These are phyloP conservation scores for Fusarium sp. DNA, from an alignment of 2,329 filamentous ascomycete genomes.

Conservation along the genomic window DNA sequence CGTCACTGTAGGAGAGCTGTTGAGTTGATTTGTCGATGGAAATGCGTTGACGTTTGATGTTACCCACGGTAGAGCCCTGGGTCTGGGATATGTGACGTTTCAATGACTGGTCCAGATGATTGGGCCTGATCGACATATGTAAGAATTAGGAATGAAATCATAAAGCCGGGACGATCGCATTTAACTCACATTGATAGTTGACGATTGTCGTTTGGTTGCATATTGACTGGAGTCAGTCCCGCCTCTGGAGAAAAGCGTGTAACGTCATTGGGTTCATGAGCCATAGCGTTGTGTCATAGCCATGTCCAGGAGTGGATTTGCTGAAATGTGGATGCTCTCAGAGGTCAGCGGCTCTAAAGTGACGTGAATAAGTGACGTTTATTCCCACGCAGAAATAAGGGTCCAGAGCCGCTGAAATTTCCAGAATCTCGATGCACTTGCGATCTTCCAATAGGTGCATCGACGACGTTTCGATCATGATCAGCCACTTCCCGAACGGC, in stretches of 20 bases:
- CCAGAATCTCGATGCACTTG: conserved; percentile 31
- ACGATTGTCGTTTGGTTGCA: conserved; percentile 25
- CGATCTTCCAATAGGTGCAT: conserved; percentile 12
- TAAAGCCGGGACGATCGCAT: conserved; percentile 11
- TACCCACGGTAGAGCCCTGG: conserved; percentile 2
- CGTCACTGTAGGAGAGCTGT: not conserved
- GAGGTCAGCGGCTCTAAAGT: conserved; percentile 11
- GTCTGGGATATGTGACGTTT: conserved; percentile 26
- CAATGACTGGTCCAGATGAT: conserved; percentile 9
- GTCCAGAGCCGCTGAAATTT: not conserved
- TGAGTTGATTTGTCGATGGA: conserved; percentile 13
- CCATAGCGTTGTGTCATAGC: conserved; percentile 31
- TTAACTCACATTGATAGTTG: conserved; percentile 28
- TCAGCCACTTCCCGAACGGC: conserved; percentile 21
- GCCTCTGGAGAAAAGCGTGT: conserved; percentile 24
- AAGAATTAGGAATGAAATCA: conserved; percentile 31
- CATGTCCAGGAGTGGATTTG: conserved; percentile 27
- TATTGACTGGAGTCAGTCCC: conserved; percentile 27
- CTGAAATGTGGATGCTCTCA: conserved; percentile 30
- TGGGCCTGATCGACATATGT: conserved; percentile 27
- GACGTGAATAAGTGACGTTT: conserved; percentile 30
- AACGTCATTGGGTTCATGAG: conserved; percentile 32
- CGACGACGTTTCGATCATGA: conserved; percentile 2
- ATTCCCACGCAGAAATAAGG: conserved; percentile 10
- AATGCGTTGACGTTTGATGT: conserved; percentile 23